Base-by-base conservation (phyloP, 176 grass and related monocot genomes). In the Juncus effusus region DNA sequence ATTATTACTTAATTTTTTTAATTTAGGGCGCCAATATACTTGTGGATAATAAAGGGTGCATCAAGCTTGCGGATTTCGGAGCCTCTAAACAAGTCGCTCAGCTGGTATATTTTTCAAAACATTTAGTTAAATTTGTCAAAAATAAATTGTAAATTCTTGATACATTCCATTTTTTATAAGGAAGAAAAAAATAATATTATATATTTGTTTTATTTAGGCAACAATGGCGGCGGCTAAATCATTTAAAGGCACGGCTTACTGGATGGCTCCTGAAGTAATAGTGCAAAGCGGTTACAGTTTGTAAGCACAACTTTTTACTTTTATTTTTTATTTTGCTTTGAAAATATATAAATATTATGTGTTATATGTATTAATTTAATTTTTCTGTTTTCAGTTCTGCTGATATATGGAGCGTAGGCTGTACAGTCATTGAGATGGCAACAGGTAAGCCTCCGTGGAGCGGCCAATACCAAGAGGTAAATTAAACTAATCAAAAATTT, bases 221-320 rank as follows among this genome's bases (percentile, higher is more conserved):
- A 99, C 95, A 62, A 79, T 99, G 68, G 92, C 89, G 76, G 95
- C 95, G 39, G 88, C 89, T 37, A 99, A 99, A 82, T 90, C 95
- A 66, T 93, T 93, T 85, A 99, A 94, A 82, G 95, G 95, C 39
- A 99, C 95, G n/a, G 85, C 95, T 9, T 81, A 90, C 42, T 99
- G 95, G 95, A 99, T 99, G 95, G 95, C 95, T 54, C 95, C 95
- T 76, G 95, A 99, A 99, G 89, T 99, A 13, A 99, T 99, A 78
- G 85, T 94, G 16, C 83, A 87, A 56, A 99, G 85, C 63, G 89
- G 95, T 16, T 85, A 99, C 78, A 99, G 76, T 78, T 99, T 99
- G 95, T 99, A 90, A 78, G 89, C 7, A 15, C 50, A 61, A 70
- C 19, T 52, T 87, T 75, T 7, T 65, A 72, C 50, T 7, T 13